Evolutionary conservation across 306 rosid species (phyloP).

Genomic region (Sphenostylis stenocarpa): DNA sequence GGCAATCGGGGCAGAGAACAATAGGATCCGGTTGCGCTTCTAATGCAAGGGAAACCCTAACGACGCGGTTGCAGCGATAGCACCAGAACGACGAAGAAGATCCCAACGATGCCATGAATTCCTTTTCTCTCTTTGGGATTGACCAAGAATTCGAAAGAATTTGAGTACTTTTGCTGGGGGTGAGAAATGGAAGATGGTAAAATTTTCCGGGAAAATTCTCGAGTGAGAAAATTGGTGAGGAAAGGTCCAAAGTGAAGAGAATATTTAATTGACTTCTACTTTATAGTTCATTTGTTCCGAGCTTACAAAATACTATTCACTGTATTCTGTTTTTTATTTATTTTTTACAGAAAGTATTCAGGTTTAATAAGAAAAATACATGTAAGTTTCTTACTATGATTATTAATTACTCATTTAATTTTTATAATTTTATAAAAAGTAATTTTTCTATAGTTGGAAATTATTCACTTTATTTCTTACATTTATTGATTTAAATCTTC

Average conservation of each 20-base stretch:
- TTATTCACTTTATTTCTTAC: too few relatives aligned
- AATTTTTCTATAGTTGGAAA: too few relatives aligned
- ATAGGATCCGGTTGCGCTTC: slow-evolving; percentile 18
- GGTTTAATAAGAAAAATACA: not conserved
- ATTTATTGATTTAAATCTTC: too few relatives aligned
- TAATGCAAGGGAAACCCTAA: slow-evolving; percentile 41
- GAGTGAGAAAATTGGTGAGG: not conserved
- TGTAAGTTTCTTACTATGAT: not conserved
- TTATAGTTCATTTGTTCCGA: not conserved
- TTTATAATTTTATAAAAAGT: too few relatives aligned
- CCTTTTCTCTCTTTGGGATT: not conserved
- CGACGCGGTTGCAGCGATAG: slow-evolving; percentile 55
- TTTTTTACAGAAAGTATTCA: too few relatives aligned
- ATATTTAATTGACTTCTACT: not conserved
- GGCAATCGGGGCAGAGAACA: slow-evolving; percentile 55
- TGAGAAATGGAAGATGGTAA: not conserved
- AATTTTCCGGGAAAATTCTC: not conserved
- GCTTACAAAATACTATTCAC: not conserved
- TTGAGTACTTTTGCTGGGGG: not conserved
- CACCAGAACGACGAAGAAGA: slow-evolving; percentile 65
- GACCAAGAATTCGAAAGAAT: slow-evolving; percentile 5
- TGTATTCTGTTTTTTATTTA: not conserved
- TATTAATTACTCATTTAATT: too few relatives aligned
- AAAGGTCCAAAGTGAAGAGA: not conserved
- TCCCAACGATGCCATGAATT: slow-evolving; percentile 44